Percentiles rank a stretch among this genome's conserved stretches.
These are phyloP conservation scores for Epichloe glyceriae DNA, from an alignment of 2,329 filamentous ascomycete genomes.

Conservation along the genomic window DNA sequence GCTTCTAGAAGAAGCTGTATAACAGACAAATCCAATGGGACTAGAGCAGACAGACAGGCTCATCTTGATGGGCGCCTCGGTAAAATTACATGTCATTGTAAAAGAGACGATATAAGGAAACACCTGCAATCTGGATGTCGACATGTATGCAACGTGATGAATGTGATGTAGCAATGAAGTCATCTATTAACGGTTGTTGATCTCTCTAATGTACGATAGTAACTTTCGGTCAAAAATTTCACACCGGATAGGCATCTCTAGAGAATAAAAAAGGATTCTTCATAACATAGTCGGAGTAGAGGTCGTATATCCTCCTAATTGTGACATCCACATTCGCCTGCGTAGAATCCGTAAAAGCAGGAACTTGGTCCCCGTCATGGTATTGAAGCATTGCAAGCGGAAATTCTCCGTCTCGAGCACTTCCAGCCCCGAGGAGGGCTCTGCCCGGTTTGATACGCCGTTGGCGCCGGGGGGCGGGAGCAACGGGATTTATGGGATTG, in stretches of 20 bases:
- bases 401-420: conserved; percentile 91
- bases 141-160: neutral
- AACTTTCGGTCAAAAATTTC: conserved; percentile 89
- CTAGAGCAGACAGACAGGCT: neutral
- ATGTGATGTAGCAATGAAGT: neutral
- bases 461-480: conserved; percentile 24
- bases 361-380: conserved; percentile 89
- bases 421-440: conserved; percentile 68
- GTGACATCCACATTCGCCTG: conserved; percentile 79
- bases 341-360: conserved; percentile 77
- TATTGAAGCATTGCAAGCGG: conserved; percentile 90
- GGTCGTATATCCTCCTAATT: conserved; percentile 76
- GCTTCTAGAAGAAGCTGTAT: conserved; percentile 20
- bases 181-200: conserved; percentile 40
- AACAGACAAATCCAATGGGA: conserved; percentile 2
- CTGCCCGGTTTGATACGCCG: conserved; percentile 35
- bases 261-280: conserved; percentile 99
- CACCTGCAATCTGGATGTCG: too few relatives aligned
- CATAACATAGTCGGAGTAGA: conserved; percentile 97
- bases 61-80: too few relatives aligned
- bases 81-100: too few relatives aligned
- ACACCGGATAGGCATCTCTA: conserved; percentile 94
- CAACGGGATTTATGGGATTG: conserved; percentile 35
- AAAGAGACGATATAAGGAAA: too few relatives aligned
- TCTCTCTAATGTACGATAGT: conserved; percentile 63